Base-by-base conservation (phyloP, 208 protist genomes). In the Balamuthia mandrillaris region DNA sequence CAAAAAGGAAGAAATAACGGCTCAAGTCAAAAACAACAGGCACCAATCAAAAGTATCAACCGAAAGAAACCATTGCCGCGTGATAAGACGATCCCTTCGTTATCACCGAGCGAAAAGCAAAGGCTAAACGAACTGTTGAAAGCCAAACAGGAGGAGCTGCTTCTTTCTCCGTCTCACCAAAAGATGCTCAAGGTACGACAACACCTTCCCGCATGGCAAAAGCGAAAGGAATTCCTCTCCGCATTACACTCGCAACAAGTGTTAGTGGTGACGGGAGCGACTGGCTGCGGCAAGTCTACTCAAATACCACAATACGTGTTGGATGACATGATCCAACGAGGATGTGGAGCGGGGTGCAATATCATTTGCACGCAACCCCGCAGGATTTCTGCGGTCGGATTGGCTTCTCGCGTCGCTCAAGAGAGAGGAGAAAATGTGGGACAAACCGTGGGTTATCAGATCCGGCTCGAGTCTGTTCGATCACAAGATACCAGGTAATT, bases 261-360 rank as follows among this genome's bases (percentile, higher is more conserved):
- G 9, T 85, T 96, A 7, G 94, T 98, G 49, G 90, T 98, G 24
- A 96, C 94, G 79, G 96, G 97, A 31, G 97, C 95, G 52, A 98
- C 97, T 6, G 97, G 97, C 49, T 98, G 95, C 84, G 97, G 97
- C 58, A 98, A 98, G 81, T 97, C 96, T 21, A 98, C 97, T 39
- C 97, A 98, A 86, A 92, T 98, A 4, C 96, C 96, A 33, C 97
- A 98, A 88, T 97, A 94, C 83, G 94, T 99, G 37, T 85, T 98
- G 9, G 96, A 98, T 78, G 75, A 81, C 42, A 68, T 81, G 51
- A 54, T 86, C 0, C 18, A 2, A 1, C 35, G 56, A 3, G 60
- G 66, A 2, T 37, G 61, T 2, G 90, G 88, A 7, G 47, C 37
- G 3, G 9, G 68, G 14, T 83, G 60, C 49, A 83, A 84, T 56